A percentile compares a stretch with the other conserved stretches of the same genome.
Conservation (phyloP, 2,329 filamentous ascomycete genomes). For the Xylariales sp. region DNA sequence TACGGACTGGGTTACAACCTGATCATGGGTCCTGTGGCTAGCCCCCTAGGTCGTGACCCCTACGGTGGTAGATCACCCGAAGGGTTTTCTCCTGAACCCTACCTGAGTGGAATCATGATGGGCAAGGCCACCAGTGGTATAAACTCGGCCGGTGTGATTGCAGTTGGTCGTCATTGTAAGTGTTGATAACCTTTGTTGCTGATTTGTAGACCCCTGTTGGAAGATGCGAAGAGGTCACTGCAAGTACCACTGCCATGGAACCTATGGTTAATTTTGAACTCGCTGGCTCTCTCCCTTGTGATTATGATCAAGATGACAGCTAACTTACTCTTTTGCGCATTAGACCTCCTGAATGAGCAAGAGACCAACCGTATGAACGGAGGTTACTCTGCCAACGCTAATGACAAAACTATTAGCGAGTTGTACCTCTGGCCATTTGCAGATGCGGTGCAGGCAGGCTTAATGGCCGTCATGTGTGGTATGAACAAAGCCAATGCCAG, state of each 20-base stretch:
- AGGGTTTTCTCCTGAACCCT: constrained; percentile 5
- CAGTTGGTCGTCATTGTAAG: constrained; percentile 4
- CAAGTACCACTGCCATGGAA: too few relatives aligned
- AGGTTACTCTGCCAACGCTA: constrained; percentile 2
- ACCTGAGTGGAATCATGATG: constrained; percentile 4
- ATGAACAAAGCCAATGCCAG: constrained; percentile 4
- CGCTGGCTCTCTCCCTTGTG: too few relatives aligned
- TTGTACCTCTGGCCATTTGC: constrained; percentile 6
- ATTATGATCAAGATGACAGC: too few relatives aligned
- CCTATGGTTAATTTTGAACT: too few relatives aligned
- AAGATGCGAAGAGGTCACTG: too few relatives aligned
- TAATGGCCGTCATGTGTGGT: constrained; percentile 6
- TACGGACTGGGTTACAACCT: constrained; percentile 13
- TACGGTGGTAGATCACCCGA: constrained; percentile 4
- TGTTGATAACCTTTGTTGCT: too few relatives aligned
- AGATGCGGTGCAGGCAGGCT: constrained; percentile 1
- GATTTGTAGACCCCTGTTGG: too few relatives aligned
- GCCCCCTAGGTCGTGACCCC: constrained; percentile 9
- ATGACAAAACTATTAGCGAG: constrained; percentile 5
- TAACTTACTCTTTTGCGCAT: too few relatives aligned
- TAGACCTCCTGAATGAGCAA: constrained; percentile 5
- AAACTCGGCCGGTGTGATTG: constrained; percentile 4
- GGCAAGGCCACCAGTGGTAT: constrained; percentile 2
- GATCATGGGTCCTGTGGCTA: constrained; percentile 10
- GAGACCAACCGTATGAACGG: constrained; percentile 3